These are phyloP conservation scores for Hypseocharis bilobata DNA, from an alignment of 441 rosid genomes.

Conservation along the genomic window DNA sequence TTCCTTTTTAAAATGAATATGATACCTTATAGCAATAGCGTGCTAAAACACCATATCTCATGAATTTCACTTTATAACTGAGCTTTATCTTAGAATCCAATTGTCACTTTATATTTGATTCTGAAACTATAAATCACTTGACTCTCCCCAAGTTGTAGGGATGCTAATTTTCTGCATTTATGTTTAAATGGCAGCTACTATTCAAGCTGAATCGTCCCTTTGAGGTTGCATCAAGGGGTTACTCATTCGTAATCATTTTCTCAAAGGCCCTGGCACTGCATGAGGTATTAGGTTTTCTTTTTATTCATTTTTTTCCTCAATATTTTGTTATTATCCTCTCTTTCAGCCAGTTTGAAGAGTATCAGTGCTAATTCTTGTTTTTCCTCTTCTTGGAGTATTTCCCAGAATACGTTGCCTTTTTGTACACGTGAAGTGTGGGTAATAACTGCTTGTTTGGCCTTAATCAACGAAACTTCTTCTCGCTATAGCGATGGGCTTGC, in stretches of 20 bases:
- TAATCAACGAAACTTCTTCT: slow-evolving; percentile 64
- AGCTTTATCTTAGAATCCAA: not conserved
- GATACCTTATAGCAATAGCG: not conserved
- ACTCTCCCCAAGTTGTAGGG: not conserved
- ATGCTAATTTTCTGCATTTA: not conserved
- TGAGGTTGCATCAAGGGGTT: slow-evolving; percentile 94
- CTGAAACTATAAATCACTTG: not conserved
- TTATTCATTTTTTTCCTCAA: slow-evolving; percentile 7
- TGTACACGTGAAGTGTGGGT: slow-evolving; percentile 97
- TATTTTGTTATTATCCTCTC: not conserved
- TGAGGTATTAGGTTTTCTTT: slow-evolving; percentile 48
- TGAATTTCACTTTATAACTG: not conserved
- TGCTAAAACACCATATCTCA: not conserved
- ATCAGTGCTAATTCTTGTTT: slow-evolving; percentile 21
- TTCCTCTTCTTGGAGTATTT: slow-evolving; percentile 23
- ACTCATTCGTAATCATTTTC: slow-evolving; percentile 73
- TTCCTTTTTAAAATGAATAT: no score
- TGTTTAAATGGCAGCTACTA: slow-evolving; percentile 49
- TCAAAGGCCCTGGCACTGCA: slow-evolving; percentile 59
- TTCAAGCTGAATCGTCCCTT: slow-evolving; percentile 85
- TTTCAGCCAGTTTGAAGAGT: slow-evolving; percentile 14
- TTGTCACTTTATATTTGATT: not conserved
- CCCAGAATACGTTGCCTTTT: slow-evolving; percentile 64
- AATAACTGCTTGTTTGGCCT: slow-evolving; percentile 75
- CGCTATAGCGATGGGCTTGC: slow-evolving; percentile 53